Evolutionary conservation across 495 filamentous ascomycete genomes (phyloP).

Genomic region (Wilcoxina mikolae): DNA sequence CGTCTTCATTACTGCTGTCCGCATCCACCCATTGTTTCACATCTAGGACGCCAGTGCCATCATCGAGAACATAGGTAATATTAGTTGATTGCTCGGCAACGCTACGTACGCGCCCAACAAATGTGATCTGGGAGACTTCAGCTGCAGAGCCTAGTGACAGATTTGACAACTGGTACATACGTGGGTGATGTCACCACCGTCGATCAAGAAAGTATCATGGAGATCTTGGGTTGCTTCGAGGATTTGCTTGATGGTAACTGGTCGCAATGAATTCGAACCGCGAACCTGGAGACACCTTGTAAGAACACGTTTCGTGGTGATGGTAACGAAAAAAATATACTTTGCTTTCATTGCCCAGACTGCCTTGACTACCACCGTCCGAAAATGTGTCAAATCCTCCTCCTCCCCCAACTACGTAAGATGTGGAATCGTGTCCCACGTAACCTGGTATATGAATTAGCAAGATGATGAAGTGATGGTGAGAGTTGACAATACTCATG

Average conservation of each 20-base stretch:
- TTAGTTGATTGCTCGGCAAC: conserved; percentile 79
- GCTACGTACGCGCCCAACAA: conserved; percentile 80
- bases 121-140: conserved; percentile 44
- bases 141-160: background rate
- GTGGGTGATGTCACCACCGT: conserved; percentile 49
- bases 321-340: conserved; percentile 1
- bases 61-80: conserved; percentile 81
- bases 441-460: too few species aligned
- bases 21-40: conserved; percentile 83
- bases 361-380: conserved; percentile 36
- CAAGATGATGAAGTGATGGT: too few species aligned
- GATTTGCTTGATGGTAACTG: conserved; percentile 89
- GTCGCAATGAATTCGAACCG: conserved; percentile 60
- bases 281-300: conserved; percentile 32
- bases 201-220: conserved; percentile 37
- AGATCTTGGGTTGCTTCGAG: conserved; percentile 66
- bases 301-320: conserved; percentile 1
- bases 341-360: conserved; percentile 12
- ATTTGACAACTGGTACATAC: conserved; percentile 29
- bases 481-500: too few species aligned
- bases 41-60: conserved; percentile 85
- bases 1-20: conserved; percentile 38
- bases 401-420: conserved; percentile 12
- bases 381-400: conserved; percentile 40
- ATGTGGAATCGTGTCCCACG: conserved; percentile 12